Evolutionary conservation across 2,329 filamentous ascomycete species (phyloP).

Genomic region (Cercospora sp.): DNA sequence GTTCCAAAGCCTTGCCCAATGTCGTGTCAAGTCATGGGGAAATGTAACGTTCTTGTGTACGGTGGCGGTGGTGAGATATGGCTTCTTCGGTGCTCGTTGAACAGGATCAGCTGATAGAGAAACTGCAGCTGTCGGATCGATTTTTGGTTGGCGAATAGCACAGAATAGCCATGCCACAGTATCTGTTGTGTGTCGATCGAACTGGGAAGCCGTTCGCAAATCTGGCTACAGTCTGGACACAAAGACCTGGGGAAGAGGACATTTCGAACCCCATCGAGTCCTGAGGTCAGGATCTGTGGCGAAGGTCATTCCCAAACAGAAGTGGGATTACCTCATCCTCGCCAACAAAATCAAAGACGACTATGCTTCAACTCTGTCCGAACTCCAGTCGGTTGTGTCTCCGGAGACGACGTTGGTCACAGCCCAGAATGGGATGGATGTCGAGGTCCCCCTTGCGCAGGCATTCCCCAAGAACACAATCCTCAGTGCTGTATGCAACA

Average conservation of each 20-base stretch:
- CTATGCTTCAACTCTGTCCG: constrained; percentile 19
- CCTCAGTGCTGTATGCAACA: constrained; percentile 29
- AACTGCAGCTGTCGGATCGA: constrained; percentile 29
- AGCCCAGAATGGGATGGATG: constrained; percentile 32
- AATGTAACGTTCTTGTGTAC: constrained; percentile 21
- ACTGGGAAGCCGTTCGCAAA: constrained; percentile 25
- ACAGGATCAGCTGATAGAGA: background rate
- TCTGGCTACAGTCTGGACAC: constrained; percentile 27
- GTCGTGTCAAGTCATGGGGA: constrained; percentile 6
- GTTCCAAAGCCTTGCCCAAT: background rate
- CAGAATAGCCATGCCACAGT: constrained; percentile 26
- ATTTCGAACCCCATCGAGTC: constrained; percentile 28
- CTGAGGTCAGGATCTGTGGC: constrained; percentile 14
- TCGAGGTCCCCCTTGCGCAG: constrained; percentile 26
- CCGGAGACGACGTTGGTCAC: constrained; percentile 26
- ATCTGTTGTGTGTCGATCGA: constrained; percentile 32
- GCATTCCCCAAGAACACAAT: constrained; percentile 30
- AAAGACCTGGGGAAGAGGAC: constrained; percentile 29
- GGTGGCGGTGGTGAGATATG: constrained; percentile 24
- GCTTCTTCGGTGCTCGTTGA: background rate
- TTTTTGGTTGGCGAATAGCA: constrained; percentile 32
- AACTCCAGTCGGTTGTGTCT: constrained; percentile 21
- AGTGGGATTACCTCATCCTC: constrained; percentile 31
- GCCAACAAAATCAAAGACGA: constrained; percentile 30
- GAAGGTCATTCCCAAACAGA: constrained; percentile 8